These are phyloP conservation scores for Ceratocystis variospora DNA, from an alignment of 2,329 filamentous ascomycete genomes.

Conservation along the genomic window DNA sequence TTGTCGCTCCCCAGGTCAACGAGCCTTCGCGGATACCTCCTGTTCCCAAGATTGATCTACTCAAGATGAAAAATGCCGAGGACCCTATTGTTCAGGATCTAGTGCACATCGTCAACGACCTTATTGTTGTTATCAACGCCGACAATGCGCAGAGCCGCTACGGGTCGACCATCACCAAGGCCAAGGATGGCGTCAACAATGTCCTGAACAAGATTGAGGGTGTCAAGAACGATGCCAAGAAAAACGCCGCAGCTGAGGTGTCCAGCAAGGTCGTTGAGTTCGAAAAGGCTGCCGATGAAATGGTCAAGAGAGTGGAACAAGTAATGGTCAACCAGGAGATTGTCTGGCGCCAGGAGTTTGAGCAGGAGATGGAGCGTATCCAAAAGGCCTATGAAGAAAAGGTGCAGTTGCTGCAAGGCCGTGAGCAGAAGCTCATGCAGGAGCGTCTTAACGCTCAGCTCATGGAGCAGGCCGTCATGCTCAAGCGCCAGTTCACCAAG, in stretches of 20 bases:
- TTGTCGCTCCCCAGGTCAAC: constrained; percentile 48
- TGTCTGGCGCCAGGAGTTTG: constrained; percentile 78
- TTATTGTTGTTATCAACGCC: constrained; percentile 84
- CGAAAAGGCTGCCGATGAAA: constrained; percentile 70
- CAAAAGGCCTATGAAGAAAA: constrained; percentile 66
- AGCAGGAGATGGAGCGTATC: constrained; percentile 67
- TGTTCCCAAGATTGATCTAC: constrained; percentile 59
- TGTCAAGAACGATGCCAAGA: constrained; percentile 55
- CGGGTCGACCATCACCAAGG: constrained; percentile 63
- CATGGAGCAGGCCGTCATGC: constrained; percentile 73
- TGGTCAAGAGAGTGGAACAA: constrained; percentile 76
- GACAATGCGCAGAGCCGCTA: constrained; percentile 69
- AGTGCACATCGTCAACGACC: constrained; percentile 88
- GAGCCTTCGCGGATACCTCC: constrained; percentile 51
- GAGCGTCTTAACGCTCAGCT: constrained; percentile 74
- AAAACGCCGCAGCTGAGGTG: constrained; percentile 62
- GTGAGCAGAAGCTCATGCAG: constrained; percentile 66
- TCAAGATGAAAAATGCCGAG: constrained; percentile 59
- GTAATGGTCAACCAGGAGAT: constrained; percentile 70
- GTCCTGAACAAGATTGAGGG: constrained; percentile 65
- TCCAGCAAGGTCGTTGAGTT: constrained; percentile 61
- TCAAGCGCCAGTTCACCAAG: constrained; percentile 72
- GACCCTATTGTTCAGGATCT: constrained; percentile 87
- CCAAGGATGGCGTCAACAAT: constrained; percentile 67
- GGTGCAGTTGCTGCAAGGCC: constrained; percentile 63